Evolutionary conservation across 306 rosid species (phyloP), one percentile per base, ranked within the genome.

Genomic region (Citrullus colocynthis): DNA sequence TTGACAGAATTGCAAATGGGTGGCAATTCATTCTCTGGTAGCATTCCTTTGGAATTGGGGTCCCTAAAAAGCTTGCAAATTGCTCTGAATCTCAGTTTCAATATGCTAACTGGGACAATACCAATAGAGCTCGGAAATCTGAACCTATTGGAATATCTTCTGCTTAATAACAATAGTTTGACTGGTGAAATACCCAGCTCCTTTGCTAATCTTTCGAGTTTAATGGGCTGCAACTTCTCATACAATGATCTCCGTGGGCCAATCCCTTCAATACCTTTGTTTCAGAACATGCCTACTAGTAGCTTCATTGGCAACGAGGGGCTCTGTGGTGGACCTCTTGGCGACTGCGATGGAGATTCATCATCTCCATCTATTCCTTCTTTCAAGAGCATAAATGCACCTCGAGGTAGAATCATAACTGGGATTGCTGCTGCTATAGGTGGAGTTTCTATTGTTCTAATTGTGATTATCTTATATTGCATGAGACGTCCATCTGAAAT

Each of bases 1-100:
- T 85, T 96, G 91, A 91, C 92, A 64, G 96, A 88, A 84, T 83
- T 96, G 88, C 91, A 88, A 83, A 91, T 96, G 96, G 93, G 87
- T 61, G 93, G 90, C 56, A 96, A 96, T 86, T 72, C 78, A 65
- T 88, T 96, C 82, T 89, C 84, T 14, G 96, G 96, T 37, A 88
- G 87, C 85, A 88, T 96, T 81, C 99, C 99, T 63, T 78, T 85
- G 18, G 89, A 85, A 71, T 76, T 96, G 75, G 99, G 99, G 78
- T 87, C 81, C 34, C 89, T 92, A 74, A 86, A 92, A 74, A 88
- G 93, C 85, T 88, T 96, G 84, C 98, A 89, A 87, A 96, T 96
- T 61, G 92, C 89, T 49, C 76, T 96, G 97, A 91, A 96, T 88
- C 93, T 96, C 74, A 92, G 99, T 79, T 82, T 80, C 78, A 96